Evolutionary conservation across 305 asterid genomes (phyloP).

Genomic region (Caryopteris hybrid): DNA sequence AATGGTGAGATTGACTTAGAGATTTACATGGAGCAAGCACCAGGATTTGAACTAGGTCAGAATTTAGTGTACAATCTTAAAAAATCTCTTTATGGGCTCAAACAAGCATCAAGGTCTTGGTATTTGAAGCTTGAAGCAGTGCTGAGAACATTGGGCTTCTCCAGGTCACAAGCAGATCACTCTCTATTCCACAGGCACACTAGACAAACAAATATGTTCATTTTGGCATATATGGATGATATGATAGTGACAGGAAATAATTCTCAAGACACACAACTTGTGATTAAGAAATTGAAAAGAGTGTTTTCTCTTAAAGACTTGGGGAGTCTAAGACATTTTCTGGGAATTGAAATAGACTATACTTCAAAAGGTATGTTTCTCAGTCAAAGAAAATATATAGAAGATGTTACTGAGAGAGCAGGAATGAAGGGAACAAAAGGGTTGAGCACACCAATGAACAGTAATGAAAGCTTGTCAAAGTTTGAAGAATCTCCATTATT

Average conservation of each 20-base stretch:
- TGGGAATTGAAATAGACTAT: not conserved
- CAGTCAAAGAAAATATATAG: not conserved
- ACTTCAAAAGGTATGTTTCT: not conserved
- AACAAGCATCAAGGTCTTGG: not conserved
- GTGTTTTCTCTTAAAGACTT: not conserved
- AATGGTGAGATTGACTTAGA: no score
- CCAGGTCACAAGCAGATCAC: no score
- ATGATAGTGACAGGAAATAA: not conserved
- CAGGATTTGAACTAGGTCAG: not conserved
- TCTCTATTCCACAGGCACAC: not conserved
- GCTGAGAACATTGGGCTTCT: not conserved
- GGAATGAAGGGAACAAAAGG: not conserved
- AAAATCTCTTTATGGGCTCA: not conserved
- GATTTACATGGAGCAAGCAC: not conserved
- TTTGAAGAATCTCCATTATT: not conserved
- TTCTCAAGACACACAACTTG: not conserved
- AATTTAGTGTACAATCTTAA: no score
- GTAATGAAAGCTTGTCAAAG: not conserved
- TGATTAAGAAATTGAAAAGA: not conserved
- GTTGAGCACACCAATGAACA: not conserved
- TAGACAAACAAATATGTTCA: no score
- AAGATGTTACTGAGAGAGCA: not conserved
- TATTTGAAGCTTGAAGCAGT: not conserved
- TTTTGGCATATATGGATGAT: no score
- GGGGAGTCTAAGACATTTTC: not conserved